Evolutionary conservation across 1,284 basidiomycete genomes (phyloP).

Genomic region (Anthracocystis panici-leucophaei): DNA sequence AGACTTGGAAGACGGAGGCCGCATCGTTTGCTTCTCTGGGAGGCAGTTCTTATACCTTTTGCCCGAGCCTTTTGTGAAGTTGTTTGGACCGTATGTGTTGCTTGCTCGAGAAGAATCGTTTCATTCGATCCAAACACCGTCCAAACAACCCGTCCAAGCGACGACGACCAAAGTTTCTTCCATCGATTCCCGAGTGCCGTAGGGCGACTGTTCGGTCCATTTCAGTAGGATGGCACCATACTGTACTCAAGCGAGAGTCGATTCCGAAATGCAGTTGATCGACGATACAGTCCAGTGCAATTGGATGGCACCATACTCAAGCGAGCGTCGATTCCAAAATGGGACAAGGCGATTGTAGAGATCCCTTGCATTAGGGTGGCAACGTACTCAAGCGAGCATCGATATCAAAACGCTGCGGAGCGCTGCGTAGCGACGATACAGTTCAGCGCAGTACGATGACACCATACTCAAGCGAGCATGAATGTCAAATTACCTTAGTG

Average conservation of each 20-base stretch:
- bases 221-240: too few species aligned
- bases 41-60: slow-evolving; percentile 10
- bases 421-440: background rate
- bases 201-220: background rate
- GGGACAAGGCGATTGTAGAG: too few species aligned
- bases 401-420: background rate
- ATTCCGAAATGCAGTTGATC: too few species aligned
- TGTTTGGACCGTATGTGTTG: background rate
- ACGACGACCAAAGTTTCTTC: background rate
- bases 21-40: background rate
- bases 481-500: background rate
- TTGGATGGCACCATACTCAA: too few species aligned
- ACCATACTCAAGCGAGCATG: slow-evolving; percentile 11
- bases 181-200: background rate
- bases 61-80: background rate
- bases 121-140: slow-evolving; percentile 2
- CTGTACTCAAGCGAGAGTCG: too few species aligned
- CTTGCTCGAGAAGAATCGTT: background rate
- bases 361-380: too few species aligned
- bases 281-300: too few species aligned
- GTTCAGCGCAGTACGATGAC: slow-evolving; percentile 3
- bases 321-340: too few species aligned
- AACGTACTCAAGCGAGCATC: too few species aligned
- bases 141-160: background rate
- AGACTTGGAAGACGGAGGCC: background rate